Percentiles rank a stretch among this genome's conserved stretches.
phyloP scores from a whole-genome alignment of 139 green algal genomes.

The Yamagishiella unicocca region DNA sequence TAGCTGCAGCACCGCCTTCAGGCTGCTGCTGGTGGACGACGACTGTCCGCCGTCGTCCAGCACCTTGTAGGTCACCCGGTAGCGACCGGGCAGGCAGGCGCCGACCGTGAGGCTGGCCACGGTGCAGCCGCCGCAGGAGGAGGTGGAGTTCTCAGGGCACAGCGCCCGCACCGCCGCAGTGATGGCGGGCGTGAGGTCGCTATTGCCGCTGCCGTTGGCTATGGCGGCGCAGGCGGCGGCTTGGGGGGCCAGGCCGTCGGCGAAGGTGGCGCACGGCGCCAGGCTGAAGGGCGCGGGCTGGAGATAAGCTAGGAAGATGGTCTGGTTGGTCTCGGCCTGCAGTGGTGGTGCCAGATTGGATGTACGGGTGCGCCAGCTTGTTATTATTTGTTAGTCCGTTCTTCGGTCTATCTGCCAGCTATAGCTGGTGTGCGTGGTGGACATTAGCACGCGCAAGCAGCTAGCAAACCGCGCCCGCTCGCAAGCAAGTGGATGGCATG shows the following conservation, averaged over 20 bases:
- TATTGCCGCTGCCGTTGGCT: not conserved
- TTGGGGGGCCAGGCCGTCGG: too few species aligned
- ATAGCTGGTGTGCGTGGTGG: too few species aligned
- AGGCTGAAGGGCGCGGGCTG: not conserved
- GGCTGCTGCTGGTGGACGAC: too few species aligned
- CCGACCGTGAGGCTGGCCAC: not conserved
- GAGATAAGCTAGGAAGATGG: not conserved
- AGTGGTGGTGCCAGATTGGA: too few species aligned
- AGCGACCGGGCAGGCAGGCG: slow-evolving; percentile 5
- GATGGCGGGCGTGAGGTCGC: slow-evolving; percentile 1
- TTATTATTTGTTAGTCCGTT: too few species aligned
- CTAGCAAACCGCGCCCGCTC: too few species aligned
- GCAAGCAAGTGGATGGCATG: too few species aligned
- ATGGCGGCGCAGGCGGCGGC: not conserved
- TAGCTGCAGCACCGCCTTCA: not conserved
- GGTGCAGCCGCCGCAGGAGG: not conserved
- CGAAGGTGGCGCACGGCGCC: not conserved
- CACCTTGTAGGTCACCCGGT: not conserved
- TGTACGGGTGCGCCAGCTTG: too few species aligned
- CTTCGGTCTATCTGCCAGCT: too few species aligned
- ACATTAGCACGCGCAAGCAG: too few species aligned
- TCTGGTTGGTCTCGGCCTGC: slow-evolving; percentile 18
- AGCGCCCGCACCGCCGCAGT: not conserved
- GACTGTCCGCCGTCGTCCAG: not conserved
- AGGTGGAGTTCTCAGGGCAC: not conserved